Conservation (phyloP, 2,329 filamentous ascomycete species). For the Trichophyton verrucosum region DNA sequence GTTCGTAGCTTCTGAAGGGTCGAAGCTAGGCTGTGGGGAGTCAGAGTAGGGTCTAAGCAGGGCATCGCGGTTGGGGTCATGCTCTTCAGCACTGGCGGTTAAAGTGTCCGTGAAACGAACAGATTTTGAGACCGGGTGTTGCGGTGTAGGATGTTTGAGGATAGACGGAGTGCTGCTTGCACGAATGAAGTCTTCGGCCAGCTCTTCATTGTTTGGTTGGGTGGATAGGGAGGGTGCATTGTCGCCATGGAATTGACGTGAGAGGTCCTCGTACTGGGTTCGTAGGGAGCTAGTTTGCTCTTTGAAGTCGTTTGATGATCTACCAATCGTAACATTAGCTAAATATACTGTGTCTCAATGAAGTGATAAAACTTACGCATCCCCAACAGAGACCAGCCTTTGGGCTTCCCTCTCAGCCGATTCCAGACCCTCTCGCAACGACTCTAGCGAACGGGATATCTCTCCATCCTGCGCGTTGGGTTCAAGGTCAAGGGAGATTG, state of each 20-base stretch:
- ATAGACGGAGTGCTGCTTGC: slow-evolving; percentile 38
- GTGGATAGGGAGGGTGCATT: slow-evolving; percentile 28
- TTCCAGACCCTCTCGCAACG: slow-evolving; percentile 68
- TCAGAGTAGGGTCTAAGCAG: slow-evolving; percentile 52
- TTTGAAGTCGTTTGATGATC: slow-evolving; percentile 39
- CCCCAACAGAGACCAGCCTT: slow-evolving; percentile 50
- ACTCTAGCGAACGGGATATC: slow-evolving; percentile 77
- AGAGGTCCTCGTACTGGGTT: slow-evolving; percentile 63
- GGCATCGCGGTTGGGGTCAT: slow-evolving; percentile 40
- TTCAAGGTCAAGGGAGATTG: slow-evolving; percentile 66
- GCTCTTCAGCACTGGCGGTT: slow-evolving; percentile 29
- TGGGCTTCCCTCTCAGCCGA: slow-evolving; percentile 52
- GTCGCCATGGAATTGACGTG: slow-evolving; percentile 61
- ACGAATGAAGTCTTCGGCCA: slow-evolving; percentile 49
- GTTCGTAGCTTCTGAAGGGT: slow-evolving; percentile 56
- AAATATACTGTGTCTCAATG: neutral
- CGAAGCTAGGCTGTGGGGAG: slow-evolving; percentile 36
- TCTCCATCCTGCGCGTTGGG: slow-evolving; percentile 74
- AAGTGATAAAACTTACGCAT: slow-evolving; percentile 38
- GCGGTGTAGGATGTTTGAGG: slow-evolving; percentile 32
- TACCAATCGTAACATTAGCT: slow-evolving; percentile 6
- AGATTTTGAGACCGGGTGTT: slow-evolving; percentile 49
- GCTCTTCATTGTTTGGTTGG: slow-evolving; percentile 19
- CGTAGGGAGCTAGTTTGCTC: slow-evolving; percentile 58
- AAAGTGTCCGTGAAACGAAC: slow-evolving; percentile 67